Conservation (phyloP, 306 rosid genomes). For the Argentina anserina region DNA sequence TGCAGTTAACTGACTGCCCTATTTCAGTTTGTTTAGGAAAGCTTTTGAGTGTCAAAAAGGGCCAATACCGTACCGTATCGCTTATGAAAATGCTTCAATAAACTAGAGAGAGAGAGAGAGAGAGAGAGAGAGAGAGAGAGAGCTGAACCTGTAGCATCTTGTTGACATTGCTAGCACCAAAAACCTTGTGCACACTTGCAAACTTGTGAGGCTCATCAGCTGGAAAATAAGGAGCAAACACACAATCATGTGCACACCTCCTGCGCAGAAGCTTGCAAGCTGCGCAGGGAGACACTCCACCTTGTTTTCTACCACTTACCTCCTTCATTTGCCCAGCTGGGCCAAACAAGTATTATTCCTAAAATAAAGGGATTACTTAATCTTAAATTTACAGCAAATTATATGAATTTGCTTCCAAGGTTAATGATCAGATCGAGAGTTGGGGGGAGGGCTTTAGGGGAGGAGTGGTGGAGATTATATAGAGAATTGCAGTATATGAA, state of each 20-base stretch:
- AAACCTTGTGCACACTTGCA: slow-evolving; percentile 88
- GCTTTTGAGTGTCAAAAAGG: not conserved
- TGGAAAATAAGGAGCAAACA: slow-evolving; percentile 95
- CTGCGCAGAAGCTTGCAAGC: slow-evolving; percentile 94
- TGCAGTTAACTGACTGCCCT: not conserved
- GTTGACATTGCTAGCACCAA: slow-evolving; percentile 98
- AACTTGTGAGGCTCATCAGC: slow-evolving; percentile 95
- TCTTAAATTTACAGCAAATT: not conserved
- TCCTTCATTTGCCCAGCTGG: slow-evolving; percentile 48
- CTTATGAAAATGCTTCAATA: not conserved
- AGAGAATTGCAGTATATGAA: slow-evolving; percentile 35
- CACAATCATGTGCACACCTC: slow-evolving; percentile 78
- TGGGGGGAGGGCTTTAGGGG: slow-evolving; percentile 28
- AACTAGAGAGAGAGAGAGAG: slow-evolving; percentile 12
- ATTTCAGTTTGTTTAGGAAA: not conserved
- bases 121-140: slow-evolving; percentile 19
- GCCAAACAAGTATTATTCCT: too few relatives aligned
- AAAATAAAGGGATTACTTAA: not conserved
- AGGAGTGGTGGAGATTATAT: slow-evolving; percentile 39
- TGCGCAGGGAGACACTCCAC: slow-evolving; percentile 84
- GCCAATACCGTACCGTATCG: not conserved
- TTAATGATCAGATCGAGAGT: not conserved
- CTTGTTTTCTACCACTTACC: slow-evolving; percentile 68
- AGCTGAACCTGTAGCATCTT: slow-evolving; percentile 82
- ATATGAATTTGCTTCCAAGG: not conserved